Base-by-base conservation (phyloP, 1,284 basidiomycete genomes). In the Sanghuangporus baumii region DNA sequence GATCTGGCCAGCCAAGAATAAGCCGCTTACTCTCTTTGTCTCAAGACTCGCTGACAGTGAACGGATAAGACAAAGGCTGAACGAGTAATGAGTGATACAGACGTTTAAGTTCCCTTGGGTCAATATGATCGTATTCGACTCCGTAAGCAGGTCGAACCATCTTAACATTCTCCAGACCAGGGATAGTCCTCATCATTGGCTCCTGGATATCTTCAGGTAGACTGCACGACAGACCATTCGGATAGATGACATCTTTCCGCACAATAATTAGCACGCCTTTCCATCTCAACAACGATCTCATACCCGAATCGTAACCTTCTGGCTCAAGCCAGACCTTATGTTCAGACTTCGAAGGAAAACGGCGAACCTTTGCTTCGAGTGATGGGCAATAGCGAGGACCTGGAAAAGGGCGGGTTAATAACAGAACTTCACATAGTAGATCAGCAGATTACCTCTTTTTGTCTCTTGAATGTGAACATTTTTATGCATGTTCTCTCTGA, bases 321-420 rank as follows among this genome's bases (percentile, higher is more conserved):
- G 93, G 94, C 70, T 96, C 94, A 4, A 96, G 79, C 93, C 93
- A 96, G 37, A 96, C 82, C 1, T 78, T 86, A 70, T 96, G 94
- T 12, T 76, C 76, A 2, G 78, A 73, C 72, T 91, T 93, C 62
- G 90, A 75, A 2, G 82, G 81, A 70, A 96, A 96, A 8, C 92
- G 83, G 37, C 86, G 78, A 7, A 96, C 85, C 71, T 96, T 96
- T 16, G 91, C 85, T 71, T 96, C 94, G 1, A 96, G 80, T 1
- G 92, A 94, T 1, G 94, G 94, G 68, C 94, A 96, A 73, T 96
- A 96, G 23, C 94, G 83, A 4, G 94, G 94, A 0, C 93, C 93
- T 88, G 66, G 52, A 34, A 57, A 38, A 18, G 66, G 58, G 31
- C 40, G 16, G 34, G 6, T 7, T 2, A n/a, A 16, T 31, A 46